These are phyloP conservation scores for Ophiostoma sp. DNA, from an alignment of 2,329 filamentous ascomycete genomes.

Conservation along the genomic window DNA sequence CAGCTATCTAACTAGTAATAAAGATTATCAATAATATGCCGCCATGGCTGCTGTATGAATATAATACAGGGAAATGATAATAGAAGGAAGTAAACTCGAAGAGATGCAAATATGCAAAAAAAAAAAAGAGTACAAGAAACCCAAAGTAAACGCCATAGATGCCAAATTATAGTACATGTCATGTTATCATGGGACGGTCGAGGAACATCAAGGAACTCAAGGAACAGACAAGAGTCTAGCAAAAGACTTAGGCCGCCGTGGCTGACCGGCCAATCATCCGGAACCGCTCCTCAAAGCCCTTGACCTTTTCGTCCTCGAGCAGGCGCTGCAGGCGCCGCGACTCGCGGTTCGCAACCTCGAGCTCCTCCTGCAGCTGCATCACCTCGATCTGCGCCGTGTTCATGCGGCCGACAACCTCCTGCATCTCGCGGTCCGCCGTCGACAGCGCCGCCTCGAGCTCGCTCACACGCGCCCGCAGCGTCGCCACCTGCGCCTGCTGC, in stretches of 20 bases:
- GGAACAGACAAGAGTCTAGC: neutral
- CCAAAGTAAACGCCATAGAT: neutral
- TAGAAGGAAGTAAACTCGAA: neutral
- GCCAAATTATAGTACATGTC: slow-evolving; percentile 7
- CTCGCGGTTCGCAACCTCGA: slow-evolving; percentile 67
- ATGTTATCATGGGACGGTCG: neutral
- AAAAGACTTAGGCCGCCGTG: neutral
- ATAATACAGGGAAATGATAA: neutral
- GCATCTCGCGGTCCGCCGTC: slow-evolving; percentile 75
- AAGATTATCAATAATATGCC: slow-evolving; percentile 12
- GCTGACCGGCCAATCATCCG: slow-evolving; percentile 25
- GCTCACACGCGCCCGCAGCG: slow-evolving; percentile 69
- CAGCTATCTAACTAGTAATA: slow-evolving; percentile 10
- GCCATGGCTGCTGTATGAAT: neutral
- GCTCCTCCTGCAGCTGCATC: slow-evolving; percentile 67
- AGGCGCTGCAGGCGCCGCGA: slow-evolving; percentile 64
- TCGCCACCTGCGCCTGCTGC: slow-evolving; percentile 67
- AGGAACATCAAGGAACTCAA: neutral
- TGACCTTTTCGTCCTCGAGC: slow-evolving; percentile 60
- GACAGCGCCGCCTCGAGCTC: slow-evolving; percentile 78
- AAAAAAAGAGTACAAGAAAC: neutral
- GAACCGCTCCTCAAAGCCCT: slow-evolving; percentile 43
- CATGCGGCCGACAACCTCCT: slow-evolving; percentile 76
- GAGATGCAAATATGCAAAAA: neutral
- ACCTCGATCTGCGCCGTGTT: slow-evolving; percentile 80